phyloP scores from a whole-genome alignment of 2,329 filamentous ascomycete genomes.

The Colletotrichum caudatum region DNA sequence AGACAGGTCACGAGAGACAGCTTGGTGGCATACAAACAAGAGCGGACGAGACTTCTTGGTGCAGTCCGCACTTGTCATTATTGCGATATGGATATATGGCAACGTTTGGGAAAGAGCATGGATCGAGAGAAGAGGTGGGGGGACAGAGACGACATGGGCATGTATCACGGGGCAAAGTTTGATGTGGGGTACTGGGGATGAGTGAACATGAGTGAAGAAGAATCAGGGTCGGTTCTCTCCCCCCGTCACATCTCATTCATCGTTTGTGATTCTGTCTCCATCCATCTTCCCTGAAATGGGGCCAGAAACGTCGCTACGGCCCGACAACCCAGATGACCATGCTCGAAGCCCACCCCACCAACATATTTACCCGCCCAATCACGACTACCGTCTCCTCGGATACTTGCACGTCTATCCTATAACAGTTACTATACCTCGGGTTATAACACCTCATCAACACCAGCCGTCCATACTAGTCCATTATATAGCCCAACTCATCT shows the following conservation, averaged over 20 bases:
- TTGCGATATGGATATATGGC: neutral
- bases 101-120: neutral
- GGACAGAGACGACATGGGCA: neutral
- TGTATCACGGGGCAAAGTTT: slow-evolving; percentile 19
- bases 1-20: neutral
- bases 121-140: neutral
- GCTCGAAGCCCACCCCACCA: slow-evolving; percentile 41
- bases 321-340: slow-evolving; percentile 53
- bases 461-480: neutral
- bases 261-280: too few species aligned
- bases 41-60: neutral
- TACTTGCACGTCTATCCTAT: slow-evolving; percentile 27
- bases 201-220: neutral
- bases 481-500: neutral
- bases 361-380: slow-evolving; percentile 46
- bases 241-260: neutral
- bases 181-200: slow-evolving; percentile 17
- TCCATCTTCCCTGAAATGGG: neutral
- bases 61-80: neutral
- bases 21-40: neutral
- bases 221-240: slow-evolving; percentile 3
- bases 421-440: neutral
- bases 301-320: slow-evolving; percentile 45
- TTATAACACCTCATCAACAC: slow-evolving; percentile 13
- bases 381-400: slow-evolving; percentile 21